Evolutionary conservation across 805 yeast species (phyloP).

Genomic region (Candida methanosorbosa): DNA sequence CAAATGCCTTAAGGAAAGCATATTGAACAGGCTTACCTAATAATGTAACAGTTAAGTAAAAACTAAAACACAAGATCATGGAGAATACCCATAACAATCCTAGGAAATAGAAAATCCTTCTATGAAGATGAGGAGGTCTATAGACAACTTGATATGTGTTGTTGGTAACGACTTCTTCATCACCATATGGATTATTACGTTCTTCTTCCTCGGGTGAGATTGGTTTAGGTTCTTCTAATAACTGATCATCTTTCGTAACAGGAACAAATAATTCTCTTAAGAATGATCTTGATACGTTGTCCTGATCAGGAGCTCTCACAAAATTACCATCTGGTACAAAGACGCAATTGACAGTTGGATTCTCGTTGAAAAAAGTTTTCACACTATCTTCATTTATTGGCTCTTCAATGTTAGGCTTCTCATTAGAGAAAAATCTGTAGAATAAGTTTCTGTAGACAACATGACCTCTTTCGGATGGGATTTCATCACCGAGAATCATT

Average conservation of each 20-base stretch:
- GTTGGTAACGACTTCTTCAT: conserved; percentile 23
- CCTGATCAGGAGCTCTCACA: conserved; percentile 82
- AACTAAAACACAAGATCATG: conserved; percentile 20
- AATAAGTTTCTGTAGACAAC: conserved; percentile 43
- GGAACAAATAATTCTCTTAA: conserved; percentile 66
- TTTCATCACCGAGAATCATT: conserved; percentile 60
- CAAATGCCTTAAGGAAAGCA: too few species aligned
- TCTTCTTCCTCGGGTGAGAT: conserved; percentile 24
- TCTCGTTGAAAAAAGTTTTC: conserved; percentile 28
- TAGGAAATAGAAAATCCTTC: conserved; percentile 44
- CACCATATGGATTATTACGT: conserved; percentile 25
- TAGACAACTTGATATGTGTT: conserved; percentile 66
- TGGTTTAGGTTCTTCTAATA: conserved; percentile 34
- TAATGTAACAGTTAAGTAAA: conserved; percentile 10
- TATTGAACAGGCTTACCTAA: conserved; percentile 16
- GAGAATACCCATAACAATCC: conserved; percentile 38
- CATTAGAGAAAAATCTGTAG: conserved; percentile 26
- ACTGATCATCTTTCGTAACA: conserved; percentile 71
- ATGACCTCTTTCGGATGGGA: conserved; percentile 63
- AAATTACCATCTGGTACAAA: conserved; percentile 76
- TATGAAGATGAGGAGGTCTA: conserved; percentile 70
- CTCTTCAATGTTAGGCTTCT: conserved; percentile 35
- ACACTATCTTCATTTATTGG: conserved; percentile 50
- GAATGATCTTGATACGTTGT: conserved; percentile 59
- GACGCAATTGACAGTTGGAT: conserved; percentile 37